phyloP scores from a whole-genome alignment of 2,329 filamentous ascomycete genomes.

The Arthrobotrys musiformis region DNA sequence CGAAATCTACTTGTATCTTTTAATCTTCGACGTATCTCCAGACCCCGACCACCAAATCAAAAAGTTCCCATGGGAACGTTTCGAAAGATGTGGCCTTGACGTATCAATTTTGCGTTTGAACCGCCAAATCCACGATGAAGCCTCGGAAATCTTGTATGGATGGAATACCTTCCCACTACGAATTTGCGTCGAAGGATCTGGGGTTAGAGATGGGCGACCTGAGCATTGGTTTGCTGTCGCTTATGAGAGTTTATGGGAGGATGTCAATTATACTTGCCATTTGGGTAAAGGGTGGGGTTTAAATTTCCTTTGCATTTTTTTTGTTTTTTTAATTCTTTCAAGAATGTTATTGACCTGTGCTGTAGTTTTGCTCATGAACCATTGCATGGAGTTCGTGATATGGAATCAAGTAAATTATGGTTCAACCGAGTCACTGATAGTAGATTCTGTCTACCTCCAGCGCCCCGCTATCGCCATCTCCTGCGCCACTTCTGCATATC shows the following conservation, averaged over 20 bases:
- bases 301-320: too few species aligned
- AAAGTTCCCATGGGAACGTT: background rate
- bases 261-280: background rate
- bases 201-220: background rate
- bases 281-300: background rate
- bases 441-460: background rate
- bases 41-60: background rate
- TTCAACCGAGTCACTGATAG: background rate
- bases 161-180: background rate
- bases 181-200: background rate
- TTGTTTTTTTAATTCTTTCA: too few species aligned
- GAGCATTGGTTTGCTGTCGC: background rate
- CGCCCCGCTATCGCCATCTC: background rate
- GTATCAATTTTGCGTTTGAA: background rate
- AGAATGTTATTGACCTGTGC: too few species aligned
- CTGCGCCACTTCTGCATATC: background rate
- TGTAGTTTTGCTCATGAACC: too few species aligned
- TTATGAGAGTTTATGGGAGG: background rate
- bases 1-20: background rate
- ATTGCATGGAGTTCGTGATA: background rate
- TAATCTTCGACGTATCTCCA: background rate
- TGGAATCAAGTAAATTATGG: background rate
- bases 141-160: background rate
- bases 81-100: background rate
- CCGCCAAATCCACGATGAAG: slow-evolving; percentile 16